Evolutionary conservation across 495 filamentous ascomycete species (phyloP).

Genomic region (Penicillium daleae): DNA sequence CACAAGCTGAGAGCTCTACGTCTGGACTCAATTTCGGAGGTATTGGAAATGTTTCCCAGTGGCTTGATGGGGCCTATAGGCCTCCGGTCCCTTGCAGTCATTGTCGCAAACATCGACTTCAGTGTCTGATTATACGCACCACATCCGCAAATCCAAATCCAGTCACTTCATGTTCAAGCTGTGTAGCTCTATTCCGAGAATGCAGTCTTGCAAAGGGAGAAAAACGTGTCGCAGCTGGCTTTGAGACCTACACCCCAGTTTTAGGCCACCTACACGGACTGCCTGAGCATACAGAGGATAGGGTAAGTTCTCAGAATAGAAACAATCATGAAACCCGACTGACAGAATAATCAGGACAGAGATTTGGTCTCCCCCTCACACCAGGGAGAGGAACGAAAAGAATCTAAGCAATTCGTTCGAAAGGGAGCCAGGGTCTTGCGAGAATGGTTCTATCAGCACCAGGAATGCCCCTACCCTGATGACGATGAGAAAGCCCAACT

Average conservation of each 20-base stretch:
- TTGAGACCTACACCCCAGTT: constrained; percentile 51
- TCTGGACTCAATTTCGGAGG: not conserved
- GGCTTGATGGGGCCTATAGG: constrained; percentile 48
- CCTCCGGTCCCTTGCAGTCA: constrained; percentile 46
- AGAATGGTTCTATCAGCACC: constrained; percentile 46
- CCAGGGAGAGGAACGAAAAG: constrained; percentile 28
- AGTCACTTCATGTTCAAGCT: constrained; percentile 71
- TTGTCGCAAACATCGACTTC: constrained; percentile 46
- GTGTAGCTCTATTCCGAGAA: constrained; percentile 71
- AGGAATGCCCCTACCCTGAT: constrained; percentile 50
- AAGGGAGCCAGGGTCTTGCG: constrained; percentile 52
- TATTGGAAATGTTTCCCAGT: constrained; percentile 39
- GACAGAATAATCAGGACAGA: not conserved
- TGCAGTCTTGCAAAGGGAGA: constrained; percentile 66
- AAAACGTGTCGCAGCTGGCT: constrained; percentile 48
- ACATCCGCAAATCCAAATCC: constrained; percentile 54
- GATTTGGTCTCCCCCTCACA: not conserved
- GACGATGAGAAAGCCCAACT: constrained; percentile 39
- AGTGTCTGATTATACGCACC: constrained; percentile 52
- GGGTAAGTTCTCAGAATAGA: constrained; percentile 3
- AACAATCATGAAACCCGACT: not conserved
- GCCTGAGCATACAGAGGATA: constrained; percentile 39
- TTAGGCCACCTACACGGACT: constrained; percentile 46
- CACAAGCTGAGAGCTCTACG: not conserved
- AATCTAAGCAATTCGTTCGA: constrained; percentile 63